These are phyloP conservation scores for Nidularia pulvinata DNA, from an alignment of 768 basidiomycete genomes.

Conservation along the genomic window DNA sequence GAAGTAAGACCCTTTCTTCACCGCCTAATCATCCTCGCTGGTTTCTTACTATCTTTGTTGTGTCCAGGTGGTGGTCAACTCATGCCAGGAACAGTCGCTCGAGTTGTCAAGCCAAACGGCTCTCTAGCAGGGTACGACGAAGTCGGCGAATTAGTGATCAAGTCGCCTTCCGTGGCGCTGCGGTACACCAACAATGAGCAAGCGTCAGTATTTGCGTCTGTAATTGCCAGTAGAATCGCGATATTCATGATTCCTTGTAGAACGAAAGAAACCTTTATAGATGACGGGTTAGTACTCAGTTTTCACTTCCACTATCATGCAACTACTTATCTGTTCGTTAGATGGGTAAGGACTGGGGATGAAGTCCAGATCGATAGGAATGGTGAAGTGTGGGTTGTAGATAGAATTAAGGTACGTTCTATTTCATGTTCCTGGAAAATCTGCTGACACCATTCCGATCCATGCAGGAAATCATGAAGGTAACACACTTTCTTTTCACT, in stretches of 20 bases:
- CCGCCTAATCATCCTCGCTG: not conserved
- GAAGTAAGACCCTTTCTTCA: conserved; percentile 31
- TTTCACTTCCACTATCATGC: not conserved
- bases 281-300: conserved; percentile 45
- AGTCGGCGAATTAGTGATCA: conserved; percentile 58
- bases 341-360: conserved; percentile 73
- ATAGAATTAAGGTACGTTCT: conserved; percentile 54
- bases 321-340: conserved; percentile 14
- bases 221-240: not conserved
- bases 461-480: conserved; percentile 45
- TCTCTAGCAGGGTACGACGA: conserved; percentile 53
- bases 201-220: conserved; percentile 45
- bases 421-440: not conserved
- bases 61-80: conserved; percentile 48
- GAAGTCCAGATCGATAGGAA: conserved; percentile 55
- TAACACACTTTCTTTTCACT: not conserved
- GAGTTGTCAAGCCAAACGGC: conserved; percentile 59
- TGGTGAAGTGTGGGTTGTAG: conserved; percentile 58
- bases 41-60: no score
- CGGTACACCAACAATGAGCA: conserved; percentile 57
- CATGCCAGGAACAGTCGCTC: conserved; percentile 53
- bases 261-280: conserved; percentile 64
- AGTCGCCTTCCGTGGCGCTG: conserved; percentile 52
- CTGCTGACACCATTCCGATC: not conserved
- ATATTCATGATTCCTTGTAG: conserved; percentile 26